These are phyloP conservation scores for Yamadazyma taylorii DNA, from an alignment of 1,139 yeast species.

Conservation along the genomic window DNA sequence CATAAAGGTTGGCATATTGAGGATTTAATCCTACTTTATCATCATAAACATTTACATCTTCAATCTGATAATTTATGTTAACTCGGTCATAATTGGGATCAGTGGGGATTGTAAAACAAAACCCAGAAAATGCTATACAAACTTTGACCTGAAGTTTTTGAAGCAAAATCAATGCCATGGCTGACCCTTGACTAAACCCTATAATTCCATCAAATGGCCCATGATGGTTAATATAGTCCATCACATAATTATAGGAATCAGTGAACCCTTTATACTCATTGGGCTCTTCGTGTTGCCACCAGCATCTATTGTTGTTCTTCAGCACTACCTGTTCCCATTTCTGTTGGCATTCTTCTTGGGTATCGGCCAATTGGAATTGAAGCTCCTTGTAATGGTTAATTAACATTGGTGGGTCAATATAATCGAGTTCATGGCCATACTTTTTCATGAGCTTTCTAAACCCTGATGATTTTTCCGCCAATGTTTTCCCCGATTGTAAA, in stretches of 20 bases:
- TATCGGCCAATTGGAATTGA: constrained; percentile 28
- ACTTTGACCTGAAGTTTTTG: constrained; percentile 40
- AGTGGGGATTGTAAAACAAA: constrained; percentile 49
- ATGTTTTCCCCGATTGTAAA: constrained; percentile 67
- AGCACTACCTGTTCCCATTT: constrained; percentile 38
- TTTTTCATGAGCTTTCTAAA: constrained; percentile 65
- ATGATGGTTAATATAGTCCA: constrained; percentile 54
- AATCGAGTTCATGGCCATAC: constrained; percentile 50
- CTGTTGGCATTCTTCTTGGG: constrained; percentile 24
- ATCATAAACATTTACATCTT: constrained; percentile 23
- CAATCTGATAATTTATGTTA: constrained; percentile 21
- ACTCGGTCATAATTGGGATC: constrained; percentile 18
- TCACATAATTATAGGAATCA: constrained; percentile 41
- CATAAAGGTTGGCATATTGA: constrained; percentile 20
- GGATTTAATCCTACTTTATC: constrained; percentile 19
- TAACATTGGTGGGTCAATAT: constrained; percentile 35
- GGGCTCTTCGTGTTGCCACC: constrained; percentile 34
- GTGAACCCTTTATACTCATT: constrained; percentile 32
- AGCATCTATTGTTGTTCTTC: constrained; percentile 52
- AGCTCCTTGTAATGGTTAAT: constrained; percentile 27
- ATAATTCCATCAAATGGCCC: constrained; percentile 90
- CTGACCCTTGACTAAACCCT: constrained; percentile 96
- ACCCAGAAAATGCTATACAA: constrained; percentile 54
- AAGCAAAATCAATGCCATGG: constrained; percentile 58
- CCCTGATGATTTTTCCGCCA: constrained; percentile 79